A percentile compares a stretch with the other conserved stretches of the same genome.
phyloP scores from a whole-genome alignment of 805 yeast species.

The Alloascoidea africana region DNA sequence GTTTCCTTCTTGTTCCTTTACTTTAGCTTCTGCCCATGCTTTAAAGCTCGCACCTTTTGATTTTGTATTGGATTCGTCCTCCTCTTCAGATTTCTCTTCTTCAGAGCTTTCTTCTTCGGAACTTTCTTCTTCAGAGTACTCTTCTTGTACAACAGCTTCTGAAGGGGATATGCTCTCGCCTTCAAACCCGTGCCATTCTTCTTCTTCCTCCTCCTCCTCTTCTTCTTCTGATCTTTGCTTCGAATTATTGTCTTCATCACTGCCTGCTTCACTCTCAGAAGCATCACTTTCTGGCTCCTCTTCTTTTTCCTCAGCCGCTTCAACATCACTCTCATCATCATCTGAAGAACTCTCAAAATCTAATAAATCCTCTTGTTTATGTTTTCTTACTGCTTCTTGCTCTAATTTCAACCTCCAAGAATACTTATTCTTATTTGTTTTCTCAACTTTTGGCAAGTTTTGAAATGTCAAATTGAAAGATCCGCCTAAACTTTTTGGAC shows the following conservation, averaged over 20 bases:
- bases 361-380: constrained; percentile 23
- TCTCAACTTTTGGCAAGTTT: constrained; percentile 22
- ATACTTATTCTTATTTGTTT: constrained; percentile 35
- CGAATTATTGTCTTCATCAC: constrained; percentile 18
- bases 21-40: constrained; percentile 75
- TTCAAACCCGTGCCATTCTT: constrained; percentile 15
- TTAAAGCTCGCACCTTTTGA: constrained; percentile 54
- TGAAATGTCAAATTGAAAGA: constrained; percentile 4
- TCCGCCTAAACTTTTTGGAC: constrained; percentile 49
- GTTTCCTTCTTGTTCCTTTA: constrained; percentile 47
- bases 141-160: constrained; percentile 6
- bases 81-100: constrained; percentile 7
- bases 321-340: constrained; percentile 15
- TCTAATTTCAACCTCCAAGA: constrained; percentile 59
- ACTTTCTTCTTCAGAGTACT: constrained; percentile 16
- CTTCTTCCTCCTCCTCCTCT: constrained; percentile 18
- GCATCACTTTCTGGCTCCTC: constrained; percentile 9
- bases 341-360: constrained; percentile 12
- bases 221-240: constrained; percentile 18
- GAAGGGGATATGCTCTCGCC: constrained; percentile 7
- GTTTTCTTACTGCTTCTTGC: constrained; percentile 25
- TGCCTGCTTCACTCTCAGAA: constrained; percentile 12
- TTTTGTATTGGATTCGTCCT: constrained; percentile 13
- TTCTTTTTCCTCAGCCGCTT: constrained; percentile 11
- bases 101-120: constrained; percentile 5